Evolutionary conservation across 345 rosid genomes (phyloP).

Genomic region (Kandelia obovata): DNA sequence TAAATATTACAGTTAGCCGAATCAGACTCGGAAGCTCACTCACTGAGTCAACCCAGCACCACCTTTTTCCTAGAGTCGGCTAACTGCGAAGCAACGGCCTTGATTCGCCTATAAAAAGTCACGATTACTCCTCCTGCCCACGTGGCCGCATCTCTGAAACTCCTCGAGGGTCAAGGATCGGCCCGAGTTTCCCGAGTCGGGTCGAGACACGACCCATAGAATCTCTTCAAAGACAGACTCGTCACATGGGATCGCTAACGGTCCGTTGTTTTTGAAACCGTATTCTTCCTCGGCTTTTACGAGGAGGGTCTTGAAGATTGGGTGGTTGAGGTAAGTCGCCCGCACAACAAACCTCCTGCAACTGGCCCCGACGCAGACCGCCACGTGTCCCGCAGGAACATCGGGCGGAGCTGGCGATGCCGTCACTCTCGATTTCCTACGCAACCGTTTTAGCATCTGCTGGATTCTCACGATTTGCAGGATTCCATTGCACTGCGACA

Average conservation of each 20-base stretch:
- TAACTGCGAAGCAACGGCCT: slow-evolving; percentile 58
- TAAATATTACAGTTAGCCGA: background rate
- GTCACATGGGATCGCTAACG: slow-evolving; percentile 74
- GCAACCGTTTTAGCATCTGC: slow-evolving; percentile 78
- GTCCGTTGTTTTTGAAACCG: slow-evolving; percentile 71
- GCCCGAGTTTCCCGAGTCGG: slow-evolving; percentile 29
- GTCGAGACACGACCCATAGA: slow-evolving; percentile 39
- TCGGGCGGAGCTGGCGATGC: slow-evolving; percentile 46
- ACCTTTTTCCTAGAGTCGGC: background rate
- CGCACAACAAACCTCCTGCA: slow-evolving; percentile 62
- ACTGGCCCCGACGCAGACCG: slow-evolving; percentile 60
- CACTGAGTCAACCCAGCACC: slow-evolving; percentile 21
- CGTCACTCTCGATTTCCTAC: slow-evolving; percentile 50
- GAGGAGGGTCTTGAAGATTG: slow-evolving; percentile 61
- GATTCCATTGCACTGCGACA: slow-evolving; percentile 54
- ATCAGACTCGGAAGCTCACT: slow-evolving; percentile 12
- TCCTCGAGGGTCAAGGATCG: slow-evolving; percentile 40
- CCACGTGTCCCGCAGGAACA: slow-evolving; percentile 85
- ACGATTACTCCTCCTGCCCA: slow-evolving; percentile 25
- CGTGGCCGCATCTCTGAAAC: slow-evolving; percentile 54
- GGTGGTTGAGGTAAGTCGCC: slow-evolving; percentile 78
- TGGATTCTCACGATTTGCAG: slow-evolving; percentile 69
- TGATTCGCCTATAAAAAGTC: slow-evolving; percentile 43
- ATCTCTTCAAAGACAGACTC: slow-evolving; percentile 77
- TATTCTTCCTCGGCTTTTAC: slow-evolving; percentile 78